Evolutionary conservation across 2,329 filamentous ascomycete genomes (phyloP).

Genomic region (Fusarium hostae): DNA sequence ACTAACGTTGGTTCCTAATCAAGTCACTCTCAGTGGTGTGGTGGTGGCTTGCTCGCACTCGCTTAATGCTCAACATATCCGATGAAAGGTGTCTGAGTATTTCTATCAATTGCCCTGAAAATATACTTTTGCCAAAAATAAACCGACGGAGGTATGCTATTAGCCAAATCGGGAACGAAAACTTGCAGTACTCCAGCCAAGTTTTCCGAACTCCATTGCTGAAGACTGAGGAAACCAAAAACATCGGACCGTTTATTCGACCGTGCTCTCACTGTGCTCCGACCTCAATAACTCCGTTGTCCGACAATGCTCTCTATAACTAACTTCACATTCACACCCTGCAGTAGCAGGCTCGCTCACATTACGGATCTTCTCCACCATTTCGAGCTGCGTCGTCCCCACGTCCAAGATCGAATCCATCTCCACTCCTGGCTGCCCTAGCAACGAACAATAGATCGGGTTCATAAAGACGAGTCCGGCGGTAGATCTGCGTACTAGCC

Average conservation of each 20-base stretch:
- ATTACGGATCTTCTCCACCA: constrained; percentile 1
- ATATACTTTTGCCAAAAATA: neutral
- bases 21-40: neutral
- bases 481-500: constrained; percentile 20
- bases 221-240: neutral
- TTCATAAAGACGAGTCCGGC: neutral
- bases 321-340: neutral
- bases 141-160: neutral
- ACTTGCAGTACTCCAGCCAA: neutral
- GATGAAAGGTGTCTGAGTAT: neutral
- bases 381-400: neutral
- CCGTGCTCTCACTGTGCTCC: neutral
- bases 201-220: neutral
- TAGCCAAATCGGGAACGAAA: neutral
- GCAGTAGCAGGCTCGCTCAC: neutral
- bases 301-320: neutral
- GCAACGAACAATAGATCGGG: constrained; percentile 17
- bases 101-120: neutral
- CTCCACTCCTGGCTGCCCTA: constrained; percentile 14
- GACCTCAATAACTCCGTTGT: neutral
- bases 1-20: neutral
- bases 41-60: constrained; percentile 28
- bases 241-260: neutral
- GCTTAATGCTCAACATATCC: constrained; percentile 11
- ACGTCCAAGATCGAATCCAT: neutral